A percentile compares a stretch with the other conserved stretches of the same genome.
These are phyloP conservation scores for Pistacia atlantica DNA, from an alignment of 345 rosid species.

Conservation along the genomic window DNA sequence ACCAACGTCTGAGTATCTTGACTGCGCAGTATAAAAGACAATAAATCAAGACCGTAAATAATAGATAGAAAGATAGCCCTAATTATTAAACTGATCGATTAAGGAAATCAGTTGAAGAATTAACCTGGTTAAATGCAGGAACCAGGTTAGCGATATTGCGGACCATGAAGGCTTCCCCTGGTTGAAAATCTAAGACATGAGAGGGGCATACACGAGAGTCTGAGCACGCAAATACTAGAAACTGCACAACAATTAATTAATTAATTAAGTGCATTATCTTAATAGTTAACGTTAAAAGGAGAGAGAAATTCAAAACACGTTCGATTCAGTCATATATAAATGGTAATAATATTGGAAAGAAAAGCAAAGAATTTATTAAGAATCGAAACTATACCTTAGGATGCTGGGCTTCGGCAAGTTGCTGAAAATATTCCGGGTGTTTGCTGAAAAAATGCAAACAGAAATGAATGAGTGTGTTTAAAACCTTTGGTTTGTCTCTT, in stretches of 20 bases:
- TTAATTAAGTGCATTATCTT: too few relatives aligned
- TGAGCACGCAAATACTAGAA: constrained; percentile 44
- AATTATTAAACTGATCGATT: too few relatives aligned
- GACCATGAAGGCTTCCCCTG: constrained; percentile 53
- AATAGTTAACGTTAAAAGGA: too few relatives aligned
- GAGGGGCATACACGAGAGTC: constrained; percentile 62
- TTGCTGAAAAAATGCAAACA: constrained; percentile 1
- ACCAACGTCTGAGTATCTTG: constrained; percentile 26
- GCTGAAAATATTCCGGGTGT: background rate
- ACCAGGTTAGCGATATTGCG: constrained; percentile 57
- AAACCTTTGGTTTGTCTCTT: too few relatives aligned
- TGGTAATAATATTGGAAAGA: background rate
- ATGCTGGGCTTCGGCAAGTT: constrained; percentile 16
- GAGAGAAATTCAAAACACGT: too few relatives aligned
- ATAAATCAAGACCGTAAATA: too few relatives aligned
- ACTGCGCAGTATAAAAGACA: constrained; percentile 7
- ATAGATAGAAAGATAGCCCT: too few relatives aligned
- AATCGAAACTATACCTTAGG: constrained; percentile 22
- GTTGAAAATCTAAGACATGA: constrained; percentile 46
- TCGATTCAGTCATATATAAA: too few relatives aligned
- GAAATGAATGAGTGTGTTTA: too few relatives aligned
- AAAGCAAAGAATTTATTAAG: background rate
- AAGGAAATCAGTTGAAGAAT: background rate
- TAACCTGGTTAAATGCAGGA: constrained; percentile 54
- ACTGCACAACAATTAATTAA: background rate